Evolutionary conservation across 495 filamentous ascomycete species (phyloP).

Genomic region (Neurospora sp.): DNA sequence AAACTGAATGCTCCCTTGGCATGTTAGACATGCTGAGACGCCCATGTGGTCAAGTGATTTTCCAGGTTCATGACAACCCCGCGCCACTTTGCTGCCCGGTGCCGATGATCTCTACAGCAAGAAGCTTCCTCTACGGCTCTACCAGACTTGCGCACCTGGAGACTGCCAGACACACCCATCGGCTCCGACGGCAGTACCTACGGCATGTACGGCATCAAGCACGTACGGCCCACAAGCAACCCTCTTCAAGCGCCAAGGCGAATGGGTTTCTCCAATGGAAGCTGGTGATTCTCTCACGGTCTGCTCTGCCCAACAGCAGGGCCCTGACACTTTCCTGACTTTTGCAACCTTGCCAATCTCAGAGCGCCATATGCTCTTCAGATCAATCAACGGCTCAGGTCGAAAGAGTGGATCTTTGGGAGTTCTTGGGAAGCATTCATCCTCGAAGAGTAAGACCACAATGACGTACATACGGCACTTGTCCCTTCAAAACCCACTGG

Average conservation of each 20-base stretch:
- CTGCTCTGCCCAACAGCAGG: neutral
- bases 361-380: neutral
- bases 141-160: neutral
- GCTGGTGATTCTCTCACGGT: neutral
- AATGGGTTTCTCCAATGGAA: neutral
- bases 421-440: neutral
- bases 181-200: neutral
- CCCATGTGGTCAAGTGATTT: neutral
- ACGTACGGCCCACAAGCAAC: neutral
- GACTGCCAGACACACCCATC: neutral
- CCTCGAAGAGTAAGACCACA: neutral
- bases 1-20: neutral
- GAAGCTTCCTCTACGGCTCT: too few species aligned
- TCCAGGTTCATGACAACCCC: neutral
- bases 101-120: neutral
- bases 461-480: constrained; percentile 1
- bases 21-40: neutral
- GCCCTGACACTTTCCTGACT: neutral
- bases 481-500: neutral
- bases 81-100: neutral
- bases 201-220: neutral
- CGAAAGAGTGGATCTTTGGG: neutral
- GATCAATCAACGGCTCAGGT: neutral
- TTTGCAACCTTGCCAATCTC: neutral
- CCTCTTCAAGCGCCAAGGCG: neutral